A percentile compares a stretch with the other conserved stretches of the same genome.
Evolutionary conservation across 1,284 basidiomycete species (phyloP).

Genomic region (Ganoderma resinaceum): DNA sequence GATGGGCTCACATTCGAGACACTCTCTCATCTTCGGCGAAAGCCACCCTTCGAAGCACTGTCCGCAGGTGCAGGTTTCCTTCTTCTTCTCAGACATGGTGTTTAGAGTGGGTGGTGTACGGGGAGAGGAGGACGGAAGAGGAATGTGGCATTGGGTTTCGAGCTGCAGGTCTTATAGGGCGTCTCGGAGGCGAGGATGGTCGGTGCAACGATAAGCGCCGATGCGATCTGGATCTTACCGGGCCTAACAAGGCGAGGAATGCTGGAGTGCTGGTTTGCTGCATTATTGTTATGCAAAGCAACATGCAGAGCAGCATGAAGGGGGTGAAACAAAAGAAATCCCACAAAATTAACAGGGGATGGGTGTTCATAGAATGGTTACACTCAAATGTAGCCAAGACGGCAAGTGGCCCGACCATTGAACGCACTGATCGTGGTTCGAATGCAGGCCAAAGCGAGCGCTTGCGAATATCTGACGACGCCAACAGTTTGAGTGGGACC

Average conservation of each 20-base stretch:
- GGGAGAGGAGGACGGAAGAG: not conserved
- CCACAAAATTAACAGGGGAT: not conserved
- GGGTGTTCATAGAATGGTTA: not conserved
- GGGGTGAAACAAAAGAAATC: not conserved
- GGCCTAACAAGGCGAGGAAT: not conserved
- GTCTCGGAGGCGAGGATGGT: not conserved
- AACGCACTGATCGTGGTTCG: not conserved
- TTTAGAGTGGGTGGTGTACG: not conserved
- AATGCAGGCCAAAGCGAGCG: not conserved
- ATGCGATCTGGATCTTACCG: not conserved
- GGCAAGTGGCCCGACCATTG: not conserved
- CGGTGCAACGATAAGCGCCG: conserved; percentile 1
- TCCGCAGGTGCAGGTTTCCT: conserved; percentile 23
- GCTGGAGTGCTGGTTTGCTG: not conserved
- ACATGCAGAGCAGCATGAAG: not conserved
- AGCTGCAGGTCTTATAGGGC: not conserved
- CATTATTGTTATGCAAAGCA: not conserved
- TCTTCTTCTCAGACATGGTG: not conserved
- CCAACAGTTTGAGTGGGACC: not conserved
- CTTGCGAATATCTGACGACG: not conserved
- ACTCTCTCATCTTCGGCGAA: conserved; percentile 30
- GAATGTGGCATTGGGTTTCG: not conserved
- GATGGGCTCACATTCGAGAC: conserved; percentile 24
- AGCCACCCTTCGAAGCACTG: conserved; percentile 30
- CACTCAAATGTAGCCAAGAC: not conserved